Evolutionary conservation across 768 basidiomycete genomes (phyloP).

Genomic region (Mycena kentingensis): DNA sequence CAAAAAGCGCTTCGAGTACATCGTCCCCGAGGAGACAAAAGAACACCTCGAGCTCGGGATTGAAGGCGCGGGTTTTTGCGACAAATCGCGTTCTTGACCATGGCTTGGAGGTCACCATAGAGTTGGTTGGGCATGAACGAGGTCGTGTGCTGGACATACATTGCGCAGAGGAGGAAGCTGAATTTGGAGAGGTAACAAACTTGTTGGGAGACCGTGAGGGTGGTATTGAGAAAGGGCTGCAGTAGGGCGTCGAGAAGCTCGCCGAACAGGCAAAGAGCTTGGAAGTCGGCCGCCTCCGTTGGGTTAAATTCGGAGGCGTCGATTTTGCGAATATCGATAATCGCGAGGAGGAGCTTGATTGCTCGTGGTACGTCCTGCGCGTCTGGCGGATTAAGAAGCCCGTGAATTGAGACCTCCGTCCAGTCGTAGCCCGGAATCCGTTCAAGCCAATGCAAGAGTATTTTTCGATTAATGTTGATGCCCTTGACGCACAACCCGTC

Average conservation of each 20-base stretch:
- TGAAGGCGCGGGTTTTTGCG: slow-evolving; percentile 10
- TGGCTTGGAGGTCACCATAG: slow-evolving; percentile 19
- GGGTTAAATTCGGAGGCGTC: slow-evolving; percentile 5
- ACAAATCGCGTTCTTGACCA: slow-evolving; percentile 25
- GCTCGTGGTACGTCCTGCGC: slow-evolving; percentile 24
- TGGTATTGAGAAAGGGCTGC: slow-evolving; percentile 14
- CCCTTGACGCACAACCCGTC: not conserved
- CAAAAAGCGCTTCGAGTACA: slow-evolving; percentile 22
- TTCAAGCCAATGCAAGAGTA: not conserved
- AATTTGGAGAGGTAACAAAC: slow-evolving; percentile 6
- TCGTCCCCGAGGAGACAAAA: too few relatives aligned
- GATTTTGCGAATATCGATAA: slow-evolving; percentile 5
- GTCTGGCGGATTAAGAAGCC: slow-evolving; percentile 18
- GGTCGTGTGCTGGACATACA: slow-evolving; percentile 11
- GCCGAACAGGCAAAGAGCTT: slow-evolving; percentile 9
- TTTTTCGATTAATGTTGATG: slow-evolving; percentile 2
- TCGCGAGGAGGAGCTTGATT: slow-evolving; percentile 6
- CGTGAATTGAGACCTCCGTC: slow-evolving; percentile 5
- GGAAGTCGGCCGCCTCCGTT: not conserved
- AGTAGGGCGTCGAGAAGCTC: slow-evolving; percentile 12
- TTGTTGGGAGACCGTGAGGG: slow-evolving; percentile 16
- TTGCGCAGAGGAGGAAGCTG: slow-evolving; percentile 11
- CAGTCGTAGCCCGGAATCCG: not conserved
- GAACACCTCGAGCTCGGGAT: slow-evolving; percentile 11
- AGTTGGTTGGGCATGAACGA: slow-evolving; percentile 23